phyloP scores from a whole-genome alignment of 75 land plant genomes.

The Sequoiadendron giganteum region DNA sequence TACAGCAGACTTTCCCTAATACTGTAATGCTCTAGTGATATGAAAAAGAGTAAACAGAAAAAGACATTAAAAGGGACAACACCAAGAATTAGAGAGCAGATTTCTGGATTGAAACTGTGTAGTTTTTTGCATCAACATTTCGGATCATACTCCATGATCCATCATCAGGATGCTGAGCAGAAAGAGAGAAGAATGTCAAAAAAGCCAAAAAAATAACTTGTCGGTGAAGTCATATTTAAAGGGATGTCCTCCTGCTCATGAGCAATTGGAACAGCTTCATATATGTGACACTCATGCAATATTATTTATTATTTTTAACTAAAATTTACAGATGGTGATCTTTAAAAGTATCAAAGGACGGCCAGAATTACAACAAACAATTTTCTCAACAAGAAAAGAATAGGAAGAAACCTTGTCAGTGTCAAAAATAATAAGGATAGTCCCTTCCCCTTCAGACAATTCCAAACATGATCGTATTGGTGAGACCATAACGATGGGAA shows the following conservation, averaged over 20 bases:
- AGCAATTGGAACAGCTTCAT: background rate
- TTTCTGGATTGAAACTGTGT: too few relatives aligned
- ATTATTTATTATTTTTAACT: too few relatives aligned
- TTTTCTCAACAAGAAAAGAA: background rate
- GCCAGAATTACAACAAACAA: too few relatives aligned
- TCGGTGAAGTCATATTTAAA: background rate
- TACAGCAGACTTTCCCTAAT: background rate
- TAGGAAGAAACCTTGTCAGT: background rate
- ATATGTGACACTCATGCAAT: background rate
- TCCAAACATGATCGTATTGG: too few relatives aligned
- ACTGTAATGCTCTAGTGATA: background rate
- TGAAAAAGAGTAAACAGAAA: background rate
- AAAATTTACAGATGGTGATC: background rate
- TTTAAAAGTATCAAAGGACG: background rate
- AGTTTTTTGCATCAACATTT: too few relatives aligned
- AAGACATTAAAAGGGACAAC: background rate
- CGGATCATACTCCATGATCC: too few relatives aligned
- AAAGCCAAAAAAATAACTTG: background rate
- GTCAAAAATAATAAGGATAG: too few relatives aligned
- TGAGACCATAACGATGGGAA: too few relatives aligned
- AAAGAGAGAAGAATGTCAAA: too few relatives aligned
- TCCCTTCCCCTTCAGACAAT: background rate
- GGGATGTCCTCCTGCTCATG: background rate
- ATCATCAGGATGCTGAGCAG: too few relatives aligned
- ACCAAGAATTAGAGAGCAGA: too few relatives aligned